Base-by-base conservation (phyloP, 2,329 filamentous ascomycete species). In the Colletotrichum tropicicola region DNA sequence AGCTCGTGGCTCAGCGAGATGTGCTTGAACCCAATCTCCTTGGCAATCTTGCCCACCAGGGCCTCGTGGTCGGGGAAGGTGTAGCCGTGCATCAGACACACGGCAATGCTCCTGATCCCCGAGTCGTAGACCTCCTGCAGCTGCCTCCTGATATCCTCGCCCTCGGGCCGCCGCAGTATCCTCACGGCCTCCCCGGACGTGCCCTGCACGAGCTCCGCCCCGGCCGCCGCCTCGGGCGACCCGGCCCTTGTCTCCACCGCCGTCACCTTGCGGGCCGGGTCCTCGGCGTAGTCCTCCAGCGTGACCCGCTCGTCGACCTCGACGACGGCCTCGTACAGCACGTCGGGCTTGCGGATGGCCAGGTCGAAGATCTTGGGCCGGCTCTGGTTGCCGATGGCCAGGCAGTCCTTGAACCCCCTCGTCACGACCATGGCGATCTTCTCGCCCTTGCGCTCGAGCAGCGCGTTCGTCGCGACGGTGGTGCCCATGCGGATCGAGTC, bases 401-500 rank as follows among this genome's bases (percentile, higher is more conserved):
- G 82, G 70, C 93, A 97, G 76, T 98, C 94, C 70, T 89, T 90
- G 82, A 97, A 97, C 0, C 94, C 94, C 69, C 89, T 90, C 1
- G 93, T 97, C 10, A 97, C 92, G 1, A 97, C 88, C 77, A 98
- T 86, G 13, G 92, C 94, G 73, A 96, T 95, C 70, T 88, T 89
- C 79, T 97, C 94, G 49, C 94, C 94, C 77, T 97, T 97, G 62
- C 94, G 85, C 78, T 98, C 94, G 2, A 98, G 84, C 59, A 98
- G 79, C 0, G 94, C 94, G 76, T 98, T 98, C 1, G 94, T 98
- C 9, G 94, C 94, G 12, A 98, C 94, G 0, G 94, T 98, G 1
- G 94, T 98, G 45, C 94, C 94, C 94, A 98, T 98, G 49, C 94
- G 91, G 75, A 98, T 97, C 59, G 92, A 94, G 70, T 96, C 92